Base-by-base conservation (phyloP, 805 yeast genomes). In the Sugiyamaella floridensis region DNA sequence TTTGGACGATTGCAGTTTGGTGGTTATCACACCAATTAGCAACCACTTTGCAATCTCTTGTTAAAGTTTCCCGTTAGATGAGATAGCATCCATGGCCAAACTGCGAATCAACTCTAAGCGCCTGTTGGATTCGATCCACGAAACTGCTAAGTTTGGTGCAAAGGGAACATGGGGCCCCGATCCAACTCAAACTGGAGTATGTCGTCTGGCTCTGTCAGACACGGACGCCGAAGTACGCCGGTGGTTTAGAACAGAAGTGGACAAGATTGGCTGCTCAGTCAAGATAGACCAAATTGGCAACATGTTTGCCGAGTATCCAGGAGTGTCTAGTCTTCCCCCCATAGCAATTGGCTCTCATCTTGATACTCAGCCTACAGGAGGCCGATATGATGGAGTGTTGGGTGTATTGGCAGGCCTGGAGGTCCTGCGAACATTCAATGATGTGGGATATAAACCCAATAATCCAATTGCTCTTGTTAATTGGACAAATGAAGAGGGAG, bases 401-500 rank as follows among this genome's bases (percentile, higher is more conserved):
- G 89, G 89, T 15, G 89, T 83, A 3, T 66, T 83, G 47, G 67
- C 83, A 7, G 88, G 86, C 1, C 68, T 83, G 45, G 88, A 83
- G 66, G 81, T 84, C 3, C 66, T 84, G 58, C 70, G 86, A 55
- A 82, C 88, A 2, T 67, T 84, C 63, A 77, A 80, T 52, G 86
- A 79, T 15, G 78, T 80, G 63, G 70, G 73, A 44, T 76, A 68
- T 59, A 72, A 70, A 10, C 86, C 89, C 16, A 74, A 80, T 48
- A 81, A 71, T 56, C 89, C 88, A 7, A 76, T 83, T 53, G 81
- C 83, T 2, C 72, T 80, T 4, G 74, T 83, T 37, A 75, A 79
- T 60, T 83, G 89, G 89, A 80, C 82, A 66, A 83, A 83, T 62
- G 89, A 83, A 63, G 89, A 83, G 68, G 89, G 89, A 51, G 88